Conservation (phyloP, 140 eudicot species). For the Bidens hawaiensis region DNA sequence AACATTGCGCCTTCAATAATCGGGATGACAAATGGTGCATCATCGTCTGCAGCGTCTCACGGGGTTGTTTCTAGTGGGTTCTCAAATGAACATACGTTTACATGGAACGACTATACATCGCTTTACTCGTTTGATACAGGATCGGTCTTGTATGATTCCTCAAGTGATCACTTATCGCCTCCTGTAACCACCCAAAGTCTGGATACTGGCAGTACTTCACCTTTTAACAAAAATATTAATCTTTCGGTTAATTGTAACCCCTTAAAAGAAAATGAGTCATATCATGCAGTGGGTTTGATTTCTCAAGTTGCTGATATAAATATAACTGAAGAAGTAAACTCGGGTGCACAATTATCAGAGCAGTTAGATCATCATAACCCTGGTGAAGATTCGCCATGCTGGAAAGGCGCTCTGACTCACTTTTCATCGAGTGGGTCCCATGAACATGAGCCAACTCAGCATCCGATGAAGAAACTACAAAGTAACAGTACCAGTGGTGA, state of each 20-base stretch:
- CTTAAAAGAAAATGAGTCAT: slow-evolving; percentile 29
- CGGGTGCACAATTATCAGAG: slow-evolving; percentile 37
- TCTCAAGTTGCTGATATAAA: slow-evolving; percentile 24
- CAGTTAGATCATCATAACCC: slow-evolving; percentile 28
- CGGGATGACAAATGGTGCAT: slow-evolving; percentile 22
- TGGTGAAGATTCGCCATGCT: slow-evolving; percentile 88
- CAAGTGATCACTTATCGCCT: slow-evolving; percentile 22
- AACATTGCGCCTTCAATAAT: slow-evolving; percentile 13
- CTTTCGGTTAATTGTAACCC: slow-evolving; percentile 9
- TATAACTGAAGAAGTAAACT: slow-evolving; percentile 26
- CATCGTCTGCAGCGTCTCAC: slow-evolving; percentile 19
- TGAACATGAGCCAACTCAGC: slow-evolving; percentile 28
- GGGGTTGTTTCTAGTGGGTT: slow-evolving; percentile 23
- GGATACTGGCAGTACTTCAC: slow-evolving; percentile 19
- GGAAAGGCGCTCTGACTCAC: slow-evolving; percentile 71
- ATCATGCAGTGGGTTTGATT: slow-evolving; percentile 8
- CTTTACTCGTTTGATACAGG: slow-evolving; percentile 21
- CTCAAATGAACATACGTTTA: slow-evolving; percentile 9
- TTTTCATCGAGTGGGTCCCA: slow-evolving; percentile 32
- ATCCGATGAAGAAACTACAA: slow-evolving; percentile 26
- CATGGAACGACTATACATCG: slow-evolving; percentile 12
- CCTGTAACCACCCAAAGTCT: slow-evolving; percentile 14
- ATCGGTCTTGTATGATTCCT: slow-evolving; percentile 25
- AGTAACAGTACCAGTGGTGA: slow-evolving; percentile 17
- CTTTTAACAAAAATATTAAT: slow-evolving; percentile 8